A percentile compares a stretch with the other conserved stretches of the same genome.
Conservation (phyloP, 305 asterid species). For the Fraxinus floribunda region DNA sequence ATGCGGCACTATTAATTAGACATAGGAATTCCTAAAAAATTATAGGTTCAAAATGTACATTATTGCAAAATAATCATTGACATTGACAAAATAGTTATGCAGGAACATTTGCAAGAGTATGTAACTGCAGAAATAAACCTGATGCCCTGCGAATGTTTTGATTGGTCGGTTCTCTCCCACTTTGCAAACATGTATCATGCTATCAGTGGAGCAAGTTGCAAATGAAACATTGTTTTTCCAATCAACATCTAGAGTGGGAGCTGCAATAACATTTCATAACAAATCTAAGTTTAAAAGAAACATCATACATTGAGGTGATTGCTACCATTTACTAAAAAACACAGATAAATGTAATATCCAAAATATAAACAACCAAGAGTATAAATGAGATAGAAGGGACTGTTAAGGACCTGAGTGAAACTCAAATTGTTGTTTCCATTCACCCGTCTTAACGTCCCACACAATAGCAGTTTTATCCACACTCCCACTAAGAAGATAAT, state of each 20-base stretch:
- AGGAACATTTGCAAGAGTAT: background rate
- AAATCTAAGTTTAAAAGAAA: background rate
- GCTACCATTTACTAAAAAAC: background rate
- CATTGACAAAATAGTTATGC: conserved; percentile 1
- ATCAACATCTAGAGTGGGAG: conserved; percentile 95
- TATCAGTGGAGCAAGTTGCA: conserved; percentile 96
- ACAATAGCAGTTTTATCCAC: conserved; percentile 96
- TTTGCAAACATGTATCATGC: conserved; percentile 91
- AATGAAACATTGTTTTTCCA: conserved; percentile 87
- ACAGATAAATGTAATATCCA: background rate
- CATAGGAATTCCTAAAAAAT: background rate
- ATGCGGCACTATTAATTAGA: background rate
- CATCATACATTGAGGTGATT: background rate
- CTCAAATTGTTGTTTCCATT: conserved; percentile 93
- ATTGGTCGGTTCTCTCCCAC: conserved; percentile 87
- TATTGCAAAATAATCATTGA: background rate
- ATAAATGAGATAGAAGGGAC: conserved; percentile 6
- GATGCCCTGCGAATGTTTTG: conserved; percentile 80
- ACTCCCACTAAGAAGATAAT: conserved; percentile 92
- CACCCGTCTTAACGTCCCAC: conserved; percentile 91
- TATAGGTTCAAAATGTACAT: background rate
- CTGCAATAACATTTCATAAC: conserved; percentile 34
- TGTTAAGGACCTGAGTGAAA: conserved; percentile 70
- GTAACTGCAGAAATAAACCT: conserved; percentile 45
- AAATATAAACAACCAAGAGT: conserved; percentile 8